Evolutionary conservation across 805 yeast species (phyloP).

Genomic region (Alloascoidea africana): DNA sequence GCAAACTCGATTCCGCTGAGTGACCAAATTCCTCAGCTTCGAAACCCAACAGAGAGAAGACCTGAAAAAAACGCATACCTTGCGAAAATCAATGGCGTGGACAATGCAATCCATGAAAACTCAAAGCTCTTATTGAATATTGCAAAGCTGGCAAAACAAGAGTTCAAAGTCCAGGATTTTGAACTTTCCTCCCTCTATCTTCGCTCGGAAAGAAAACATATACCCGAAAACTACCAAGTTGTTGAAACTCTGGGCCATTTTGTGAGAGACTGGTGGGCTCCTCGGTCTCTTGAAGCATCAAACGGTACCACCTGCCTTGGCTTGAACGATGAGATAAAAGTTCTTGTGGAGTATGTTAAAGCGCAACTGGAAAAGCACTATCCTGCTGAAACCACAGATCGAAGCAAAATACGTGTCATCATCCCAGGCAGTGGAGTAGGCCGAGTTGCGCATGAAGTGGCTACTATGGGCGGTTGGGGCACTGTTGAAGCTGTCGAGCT

Average conservation of each 20-base stretch:
- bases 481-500: conserved; percentile 63
- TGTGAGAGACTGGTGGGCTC: conserved; percentile 60
- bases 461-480: conserved; percentile 21
- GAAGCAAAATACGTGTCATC: conserved; percentile 32
- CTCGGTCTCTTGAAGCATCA: conserved; percentile 32
- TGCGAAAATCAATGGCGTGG: conserved; percentile 33
- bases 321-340: background rate
- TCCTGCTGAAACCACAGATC: conserved; percentile 14
- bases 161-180: conserved; percentile 21
- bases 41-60: too few relatives aligned
- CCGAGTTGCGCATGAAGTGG: conserved; percentile 51
- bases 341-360: background rate
- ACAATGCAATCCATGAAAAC: conserved; percentile 31
- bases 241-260: conserved; percentile 63
- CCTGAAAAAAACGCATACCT: conserved; percentile 34
- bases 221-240: conserved; percentile 26
- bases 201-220: conserved; percentile 5
- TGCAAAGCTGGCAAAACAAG: conserved; percentile 21
- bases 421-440: conserved; percentile 90
- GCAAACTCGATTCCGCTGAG: too few relatives aligned
- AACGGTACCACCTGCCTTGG: too few relatives aligned
- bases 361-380: conserved; percentile 16
- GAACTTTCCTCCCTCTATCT: conserved; percentile 27
- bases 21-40: too few relatives aligned
- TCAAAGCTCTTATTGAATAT: conserved; percentile 29